Base-by-base conservation (phyloP, 2,329 filamentous ascomycete species). In the Aureobasidium uvarum region DNA sequence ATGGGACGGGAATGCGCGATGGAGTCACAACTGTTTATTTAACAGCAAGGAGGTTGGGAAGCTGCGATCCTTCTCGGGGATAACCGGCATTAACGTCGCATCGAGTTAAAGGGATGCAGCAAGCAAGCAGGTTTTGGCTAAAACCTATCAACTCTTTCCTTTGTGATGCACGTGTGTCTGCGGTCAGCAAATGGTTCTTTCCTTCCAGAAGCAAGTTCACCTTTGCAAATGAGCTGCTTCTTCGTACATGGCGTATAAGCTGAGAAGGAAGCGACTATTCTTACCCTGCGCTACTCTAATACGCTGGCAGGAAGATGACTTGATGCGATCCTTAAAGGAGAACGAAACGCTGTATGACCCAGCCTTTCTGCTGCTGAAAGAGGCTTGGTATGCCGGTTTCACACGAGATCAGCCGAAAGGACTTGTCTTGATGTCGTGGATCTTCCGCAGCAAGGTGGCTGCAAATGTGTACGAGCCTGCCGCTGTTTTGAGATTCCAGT, bases 311-410 rank as follows among this genome's bases (percentile, higher is more conserved):
- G 10, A 14, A 54, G 11, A 10, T 18, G 10, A 11, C 25, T 56
- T 14, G 36, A 11, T 45, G 8, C 16, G 23, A 16, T 41, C 1
- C 20, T 10, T 2, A 28, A n/a, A 25, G 7, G 23, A 18, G 5
- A 28, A 72, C 72, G 33, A 71, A 67, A 64, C 73, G 74, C 2
- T 74, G 66, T 69, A 73, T 70, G 6, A 71, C 52, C 52, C 68
- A 16, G 69, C 67, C 48, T 68, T 65, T 33, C 68, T 71, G 7
- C 72, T 71, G 14, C 69, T 59, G 16, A 68, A 68, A 11, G 66
- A 36, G 52, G 52, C 52, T n/a, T 70, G 69, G 64, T 75, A 72
- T 16, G 71, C 73, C n/a, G 67, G 67, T 14, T 72, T 71, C 60
- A 74, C 73, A 4, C 70, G 72, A 58, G 72, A 62, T 25, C 69